Conservation (phyloP, 2,329 filamentous ascomycete genomes). For the Colletotrichum tropicale region DNA sequence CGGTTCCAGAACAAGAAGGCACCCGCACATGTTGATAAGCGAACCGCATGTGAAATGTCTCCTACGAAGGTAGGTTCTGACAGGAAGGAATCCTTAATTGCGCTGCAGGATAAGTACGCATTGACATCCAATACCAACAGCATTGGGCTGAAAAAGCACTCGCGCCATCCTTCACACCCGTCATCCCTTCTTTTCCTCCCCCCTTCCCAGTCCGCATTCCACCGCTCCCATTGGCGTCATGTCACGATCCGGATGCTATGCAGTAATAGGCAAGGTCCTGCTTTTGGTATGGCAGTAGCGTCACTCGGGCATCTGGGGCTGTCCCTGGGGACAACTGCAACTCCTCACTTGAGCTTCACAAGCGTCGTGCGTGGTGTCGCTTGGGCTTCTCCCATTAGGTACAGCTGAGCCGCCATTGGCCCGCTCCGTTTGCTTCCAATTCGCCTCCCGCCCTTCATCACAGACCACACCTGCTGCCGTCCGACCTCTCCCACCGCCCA, state of each 20-base stretch:
- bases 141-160: not conserved
- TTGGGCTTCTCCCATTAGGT: not conserved
- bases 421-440: not conserved
- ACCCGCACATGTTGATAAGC: not conserved
- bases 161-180: not conserved
- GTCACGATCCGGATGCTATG: not conserved
- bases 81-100: not conserved
- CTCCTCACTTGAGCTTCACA: not conserved
- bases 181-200: not conserved
- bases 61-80: not conserved
- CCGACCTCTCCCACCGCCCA: conserved; percentile 7
- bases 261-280: not conserved
- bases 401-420: not conserved
- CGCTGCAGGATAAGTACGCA: not conserved
- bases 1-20: not conserved
- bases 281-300: not conserved
- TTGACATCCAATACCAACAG: not conserved
- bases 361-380: not conserved
- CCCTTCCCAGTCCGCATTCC: not conserved
- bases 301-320: not conserved
- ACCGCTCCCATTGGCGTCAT: not conserved
- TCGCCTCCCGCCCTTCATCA: not conserved
- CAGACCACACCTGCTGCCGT: not conserved
- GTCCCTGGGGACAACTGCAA: not conserved
- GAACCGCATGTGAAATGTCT: not conserved